Conservation (phyloP, 805 yeast species). For the Metschnikowia hibisci region DNA sequence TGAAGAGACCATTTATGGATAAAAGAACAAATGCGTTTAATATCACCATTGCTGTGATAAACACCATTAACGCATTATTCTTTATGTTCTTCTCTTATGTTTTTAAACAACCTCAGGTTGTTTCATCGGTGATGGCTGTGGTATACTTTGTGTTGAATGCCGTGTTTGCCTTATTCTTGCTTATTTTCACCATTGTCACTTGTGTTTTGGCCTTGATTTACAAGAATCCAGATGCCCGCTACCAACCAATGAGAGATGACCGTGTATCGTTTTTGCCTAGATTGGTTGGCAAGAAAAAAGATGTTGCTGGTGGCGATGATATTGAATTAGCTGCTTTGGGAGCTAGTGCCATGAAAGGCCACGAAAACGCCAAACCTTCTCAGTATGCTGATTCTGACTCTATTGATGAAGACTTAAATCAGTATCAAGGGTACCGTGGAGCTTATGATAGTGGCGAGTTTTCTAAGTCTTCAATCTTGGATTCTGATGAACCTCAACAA, state of each 20-base stretch:
- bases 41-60: conserved; percentile 77
- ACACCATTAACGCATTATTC: conserved; percentile 76
- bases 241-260: conserved; percentile 95
- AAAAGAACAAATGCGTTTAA: conserved; percentile 92
- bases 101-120: conserved; percentile 79
- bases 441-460: conserved; percentile 13
- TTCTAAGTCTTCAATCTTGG: conserved; percentile 14
- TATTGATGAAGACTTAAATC: conserved; percentile 24
- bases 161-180: conserved; percentile 72
- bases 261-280: conserved; percentile 91
- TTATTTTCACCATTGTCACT: conserved; percentile 82
- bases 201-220: conserved; percentile 79
- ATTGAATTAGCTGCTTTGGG: conserved; percentile 73
- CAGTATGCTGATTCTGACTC: conserved; percentile 32
- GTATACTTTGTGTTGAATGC: conserved; percentile 90
- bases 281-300: conserved; percentile 32
- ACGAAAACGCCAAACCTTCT: conserved; percentile 35
- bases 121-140: conserved; percentile 88
- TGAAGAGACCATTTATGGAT: conserved; percentile 88
- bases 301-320: conserved; percentile 35
- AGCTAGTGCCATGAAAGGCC: conserved; percentile 63
- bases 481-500: conserved; percentile 36
- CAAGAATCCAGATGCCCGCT: conserved; percentile 91
- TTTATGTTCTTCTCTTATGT: conserved; percentile 85
- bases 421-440: conserved; percentile 8